These are phyloP conservation scores for Allium cepa DNA, from an alignment of 106 monocot genomes.

Conservation along the genomic window DNA sequence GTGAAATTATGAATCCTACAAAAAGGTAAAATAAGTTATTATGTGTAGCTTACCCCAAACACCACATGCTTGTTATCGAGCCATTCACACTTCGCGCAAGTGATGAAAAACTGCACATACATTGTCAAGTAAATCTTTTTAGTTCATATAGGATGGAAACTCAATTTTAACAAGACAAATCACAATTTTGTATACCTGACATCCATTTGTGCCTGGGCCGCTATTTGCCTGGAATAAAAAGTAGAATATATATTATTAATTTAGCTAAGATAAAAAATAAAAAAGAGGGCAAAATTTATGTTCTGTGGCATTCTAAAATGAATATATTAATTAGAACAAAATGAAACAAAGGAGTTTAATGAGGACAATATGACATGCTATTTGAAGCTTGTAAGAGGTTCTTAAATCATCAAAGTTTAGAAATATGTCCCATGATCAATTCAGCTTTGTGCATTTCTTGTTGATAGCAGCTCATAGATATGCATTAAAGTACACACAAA, in stretches of 20 bases:
- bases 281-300: not conserved
- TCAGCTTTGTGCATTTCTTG: too few relatives aligned
- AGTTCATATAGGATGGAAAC: not conserved
- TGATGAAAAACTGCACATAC: slow-evolving; percentile 80
- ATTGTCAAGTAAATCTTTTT: slow-evolving; percentile 1
- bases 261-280: not conserved
- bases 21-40: too few relatives aligned
- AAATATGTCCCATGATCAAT: too few relatives aligned
- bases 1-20: not conserved
- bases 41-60: slow-evolving; percentile 76
- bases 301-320: not conserved
- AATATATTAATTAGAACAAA: too few relatives aligned
- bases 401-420: too few relatives aligned
- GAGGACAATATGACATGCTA: too few relatives aligned
- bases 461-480: too few relatives aligned
- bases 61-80: slow-evolving; percentile 97
- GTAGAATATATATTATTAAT: not conserved
- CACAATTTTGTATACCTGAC: slow-evolving; percentile 45
- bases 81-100: slow-evolving; percentile 98
- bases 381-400: too few relatives aligned
- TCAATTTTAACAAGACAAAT: not conserved
- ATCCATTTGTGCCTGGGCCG: slow-evolving; percentile 77
- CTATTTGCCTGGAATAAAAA: slow-evolving; percentile 76
- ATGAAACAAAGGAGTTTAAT: too few relatives aligned
- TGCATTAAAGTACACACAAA: too few relatives aligned